Percentiles rank a stretch among this genome's conserved stretches.
phyloP scores from a whole-genome alignment of 352 stramenopile genomes.

The Blastocystis sp. region DNA sequence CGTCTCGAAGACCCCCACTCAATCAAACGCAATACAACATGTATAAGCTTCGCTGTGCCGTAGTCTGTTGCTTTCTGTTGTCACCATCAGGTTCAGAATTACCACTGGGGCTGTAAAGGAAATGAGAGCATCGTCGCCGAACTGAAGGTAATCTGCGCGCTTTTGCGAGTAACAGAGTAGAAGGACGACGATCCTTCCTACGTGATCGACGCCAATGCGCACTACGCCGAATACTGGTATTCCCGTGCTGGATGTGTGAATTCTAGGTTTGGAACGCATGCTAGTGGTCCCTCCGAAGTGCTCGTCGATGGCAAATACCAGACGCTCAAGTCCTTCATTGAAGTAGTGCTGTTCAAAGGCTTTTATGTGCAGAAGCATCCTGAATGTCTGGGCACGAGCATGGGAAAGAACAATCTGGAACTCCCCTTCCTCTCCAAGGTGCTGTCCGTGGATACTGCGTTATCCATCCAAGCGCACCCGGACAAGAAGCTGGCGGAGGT shows the following conservation, averaged over 20 bases:
- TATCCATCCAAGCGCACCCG: constrained; percentile 91
- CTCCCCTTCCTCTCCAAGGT: constrained; percentile 98
- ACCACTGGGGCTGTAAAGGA: constrained; percentile 85
- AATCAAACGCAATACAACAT: not conserved
- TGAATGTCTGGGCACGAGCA: constrained; percentile 72
- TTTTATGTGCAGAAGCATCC: constrained; percentile 71
- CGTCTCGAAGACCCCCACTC: too few relatives aligned
- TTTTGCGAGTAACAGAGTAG: constrained; percentile 68
- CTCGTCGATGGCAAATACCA: constrained; percentile 73
- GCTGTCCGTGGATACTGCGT: constrained; percentile 89
- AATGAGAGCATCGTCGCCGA: constrained; percentile 80
- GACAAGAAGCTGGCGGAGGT: constrained; percentile 79
- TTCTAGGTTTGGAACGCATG: constrained; percentile 87
- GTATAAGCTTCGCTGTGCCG: constrained; percentile 65
- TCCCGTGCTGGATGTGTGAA: constrained; percentile 60
- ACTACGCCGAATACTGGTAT: constrained; percentile 85
- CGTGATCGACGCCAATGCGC: constrained; percentile 71
- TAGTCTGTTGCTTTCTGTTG: not conserved
- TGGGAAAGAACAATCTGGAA: constrained; percentile 74
- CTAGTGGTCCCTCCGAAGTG: constrained; percentile 83
- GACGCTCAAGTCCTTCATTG: constrained; percentile 78
- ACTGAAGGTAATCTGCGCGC: constrained; percentile 78
- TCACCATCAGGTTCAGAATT: constrained; percentile 78
- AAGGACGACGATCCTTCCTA: constrained; percentile 72
- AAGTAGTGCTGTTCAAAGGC: constrained; percentile 71